Evolutionary conservation across 2,329 filamentous ascomycete genomes (phyloP), one percentile per base, ranked within the genome.

Genomic region (Beauveria bassiana): DNA sequence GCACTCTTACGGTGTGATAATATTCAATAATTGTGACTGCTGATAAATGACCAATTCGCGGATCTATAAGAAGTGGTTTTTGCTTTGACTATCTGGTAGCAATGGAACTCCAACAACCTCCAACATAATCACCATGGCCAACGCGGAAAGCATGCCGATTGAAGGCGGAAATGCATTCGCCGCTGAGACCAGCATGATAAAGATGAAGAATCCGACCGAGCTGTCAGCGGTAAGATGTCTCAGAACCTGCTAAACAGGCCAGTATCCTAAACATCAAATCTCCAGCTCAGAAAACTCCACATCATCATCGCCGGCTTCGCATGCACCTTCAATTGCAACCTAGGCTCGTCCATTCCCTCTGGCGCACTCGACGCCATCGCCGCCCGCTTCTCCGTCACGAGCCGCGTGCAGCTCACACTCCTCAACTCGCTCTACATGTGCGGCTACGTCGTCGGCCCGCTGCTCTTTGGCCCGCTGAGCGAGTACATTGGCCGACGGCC

Each of bases 401-500:
- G 65, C 45, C 66, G 65, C 28, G 56, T 69, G 5, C 65, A 71
- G 18, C 70, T 74, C 12, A 69, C 68, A 9, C 68, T 74, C 3
- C 70, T 74, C 62, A 74, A 74, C 68, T 74, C 72, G 10, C 65
- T 74, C 2, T 74, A 72, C 51, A 74, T 74, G 72, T 66, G 68
- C 38, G 72, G 72, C 31, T 74, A 73, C 43, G 72, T 74, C 6
- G 63, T 74, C 1, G 71, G 72, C 2, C 72, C 72, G 26, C 65
- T 74, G 1, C 64, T 74, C 16, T 73, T 73, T 42, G 72, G 70
- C 0, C 72, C 72, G 8, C 63, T 74, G 22, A 74, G 72, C 64
- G 72, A 74, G 62, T 72, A 72, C 57, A 63, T 73, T 22, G 72
- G 72, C 7, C 69, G 72, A 1, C 69, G 71, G 0, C 71, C 71